A percentile compares a stretch with the other conserved stretches of the same genome.
Evolutionary conservation across 208 protist species (phyloP).

Genomic region (Trypanosoma mega): DNA sequence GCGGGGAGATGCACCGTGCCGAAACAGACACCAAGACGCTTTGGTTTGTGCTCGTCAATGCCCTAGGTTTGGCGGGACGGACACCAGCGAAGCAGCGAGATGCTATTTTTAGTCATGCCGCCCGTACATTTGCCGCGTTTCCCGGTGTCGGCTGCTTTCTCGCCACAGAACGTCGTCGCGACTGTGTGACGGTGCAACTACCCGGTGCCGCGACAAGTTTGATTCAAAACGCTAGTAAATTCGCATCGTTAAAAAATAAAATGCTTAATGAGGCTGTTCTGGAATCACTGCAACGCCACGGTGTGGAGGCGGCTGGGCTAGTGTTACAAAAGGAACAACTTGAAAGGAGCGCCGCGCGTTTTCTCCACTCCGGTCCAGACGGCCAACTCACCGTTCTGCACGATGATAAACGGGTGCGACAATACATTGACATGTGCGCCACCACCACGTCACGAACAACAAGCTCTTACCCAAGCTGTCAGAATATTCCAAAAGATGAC

Average conservation of each 20-base stretch:
- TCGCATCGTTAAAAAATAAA: conserved; percentile 39
- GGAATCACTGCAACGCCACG: conserved; percentile 38
- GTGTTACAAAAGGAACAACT: conserved; percentile 65
- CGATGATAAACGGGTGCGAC: conserved; percentile 54
- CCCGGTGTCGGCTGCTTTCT: conserved; percentile 72
- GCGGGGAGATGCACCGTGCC: conserved; percentile 79
- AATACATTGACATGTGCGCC: conserved; percentile 83
- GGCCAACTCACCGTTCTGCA: conserved; percentile 61
- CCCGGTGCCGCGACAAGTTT: conserved; percentile 55
- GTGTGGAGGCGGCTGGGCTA: conserved; percentile 50
- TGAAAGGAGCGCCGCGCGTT: conserved; percentile 51
- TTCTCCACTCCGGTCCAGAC: conserved; percentile 44
- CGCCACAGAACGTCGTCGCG: conserved; percentile 37
- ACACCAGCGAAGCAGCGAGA: conserved; percentile 43
- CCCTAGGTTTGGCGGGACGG: conserved; percentile 37
- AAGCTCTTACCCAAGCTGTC: conserved; percentile 82
- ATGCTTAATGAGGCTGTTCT: conserved; percentile 50
- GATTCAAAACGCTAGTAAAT: conserved; percentile 34
- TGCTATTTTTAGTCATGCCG: conserved; percentile 45
- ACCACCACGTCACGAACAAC: conserved; percentile 80
- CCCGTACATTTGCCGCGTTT: conserved; percentile 51
- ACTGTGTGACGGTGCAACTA: conserved; percentile 41
- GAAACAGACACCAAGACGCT: conserved; percentile 81
- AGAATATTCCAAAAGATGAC: conserved; percentile 89
- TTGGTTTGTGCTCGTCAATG: conserved; percentile 81